Conservation (phyloP, 2,329 filamentous ascomycete genomes). For the Xylariaceae sp. region DNA sequence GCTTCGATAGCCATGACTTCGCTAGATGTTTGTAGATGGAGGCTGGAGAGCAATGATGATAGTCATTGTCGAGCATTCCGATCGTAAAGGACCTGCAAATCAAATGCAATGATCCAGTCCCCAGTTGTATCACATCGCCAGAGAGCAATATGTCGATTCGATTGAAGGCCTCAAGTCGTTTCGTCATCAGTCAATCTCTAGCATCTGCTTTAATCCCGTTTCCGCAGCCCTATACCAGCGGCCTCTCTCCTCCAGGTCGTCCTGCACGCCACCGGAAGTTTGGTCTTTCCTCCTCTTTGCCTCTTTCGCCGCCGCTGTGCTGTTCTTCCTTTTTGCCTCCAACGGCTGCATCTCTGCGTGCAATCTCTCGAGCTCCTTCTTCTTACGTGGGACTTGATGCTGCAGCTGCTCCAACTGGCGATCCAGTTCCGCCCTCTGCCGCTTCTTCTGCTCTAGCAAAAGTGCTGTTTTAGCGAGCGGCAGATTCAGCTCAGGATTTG, state of each 20-base stretch:
- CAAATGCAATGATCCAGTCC: neutral
- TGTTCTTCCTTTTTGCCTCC: constrained; percentile 62
- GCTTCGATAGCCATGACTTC: too few relatives aligned
- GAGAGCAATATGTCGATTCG: neutral
- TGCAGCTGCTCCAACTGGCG: constrained; percentile 61
- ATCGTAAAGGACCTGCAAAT: neutral
- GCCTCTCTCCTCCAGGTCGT: constrained; percentile 71
- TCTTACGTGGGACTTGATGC: constrained; percentile 59
- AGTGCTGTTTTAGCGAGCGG: constrained; percentile 54
- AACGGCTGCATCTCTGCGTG: constrained; percentile 64
- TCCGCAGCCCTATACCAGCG: constrained; percentile 73
- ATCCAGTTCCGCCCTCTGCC: constrained; percentile 52
- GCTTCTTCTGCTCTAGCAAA: constrained; percentile 47
- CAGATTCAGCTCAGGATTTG: constrained; percentile 45
- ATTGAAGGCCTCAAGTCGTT: too few relatives aligned
- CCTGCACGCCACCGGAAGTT: constrained; percentile 60
- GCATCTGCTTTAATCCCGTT: constrained; percentile 54
- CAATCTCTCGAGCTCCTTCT: constrained; percentile 62
- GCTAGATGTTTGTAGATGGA: too few relatives aligned
- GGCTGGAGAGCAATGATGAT: too few relatives aligned
- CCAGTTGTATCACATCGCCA: neutral
- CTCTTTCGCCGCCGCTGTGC: constrained; percentile 64
- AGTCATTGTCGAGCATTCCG: too few relatives aligned
- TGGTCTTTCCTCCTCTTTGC: constrained; percentile 65
- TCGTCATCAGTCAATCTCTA: constrained; percentile 43